Conservation (phyloP, 805 yeast genomes). For the Scheffersomyces lignosus region DNA sequence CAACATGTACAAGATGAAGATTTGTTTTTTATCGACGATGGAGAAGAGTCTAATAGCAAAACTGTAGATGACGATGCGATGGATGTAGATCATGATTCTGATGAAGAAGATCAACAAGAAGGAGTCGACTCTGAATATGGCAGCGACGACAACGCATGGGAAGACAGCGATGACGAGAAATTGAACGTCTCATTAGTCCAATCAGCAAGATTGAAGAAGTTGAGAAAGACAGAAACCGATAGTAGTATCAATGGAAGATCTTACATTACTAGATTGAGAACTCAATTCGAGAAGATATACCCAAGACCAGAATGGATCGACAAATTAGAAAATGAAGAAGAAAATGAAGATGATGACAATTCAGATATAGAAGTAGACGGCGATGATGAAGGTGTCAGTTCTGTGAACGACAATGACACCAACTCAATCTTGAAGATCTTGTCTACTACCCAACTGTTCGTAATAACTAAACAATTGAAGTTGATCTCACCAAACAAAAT, state of each 20-base stretch:
- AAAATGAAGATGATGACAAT: constrained; percentile 18
- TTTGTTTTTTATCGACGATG: constrained; percentile 46
- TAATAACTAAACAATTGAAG: constrained; percentile 45
- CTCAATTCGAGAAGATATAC: constrained; percentile 71
- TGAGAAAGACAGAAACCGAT: constrained; percentile 63
- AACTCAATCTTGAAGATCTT: constrained; percentile 34
- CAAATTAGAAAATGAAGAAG: constrained; percentile 38
- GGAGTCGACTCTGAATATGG: constrained; percentile 29
- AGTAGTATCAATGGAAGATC: constrained; percentile 54
- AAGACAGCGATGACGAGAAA: constrained; percentile 87
- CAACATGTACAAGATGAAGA: constrained; percentile 37
- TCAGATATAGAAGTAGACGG: constrained; percentile 22
- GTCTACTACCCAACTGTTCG: constrained; percentile 35
- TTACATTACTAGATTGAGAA: constrained; percentile 62
- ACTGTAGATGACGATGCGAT: constrained; percentile 41
- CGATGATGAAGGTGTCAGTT: constrained; percentile 14
- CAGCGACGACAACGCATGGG: constrained; percentile 57
- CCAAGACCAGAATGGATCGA: constrained; percentile 85
- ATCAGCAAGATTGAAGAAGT: constrained; percentile 64
- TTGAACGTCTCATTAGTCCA: constrained; percentile 58
- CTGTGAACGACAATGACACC: constrained; percentile 16
- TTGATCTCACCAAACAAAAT: constrained; percentile 68
- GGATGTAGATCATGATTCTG: constrained; percentile 17
- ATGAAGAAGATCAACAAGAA: constrained; percentile 33
- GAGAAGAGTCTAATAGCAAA: constrained; percentile 32